Base-by-base conservation (phyloP, 257 asterid species). In the Salvia splendens region DNA sequence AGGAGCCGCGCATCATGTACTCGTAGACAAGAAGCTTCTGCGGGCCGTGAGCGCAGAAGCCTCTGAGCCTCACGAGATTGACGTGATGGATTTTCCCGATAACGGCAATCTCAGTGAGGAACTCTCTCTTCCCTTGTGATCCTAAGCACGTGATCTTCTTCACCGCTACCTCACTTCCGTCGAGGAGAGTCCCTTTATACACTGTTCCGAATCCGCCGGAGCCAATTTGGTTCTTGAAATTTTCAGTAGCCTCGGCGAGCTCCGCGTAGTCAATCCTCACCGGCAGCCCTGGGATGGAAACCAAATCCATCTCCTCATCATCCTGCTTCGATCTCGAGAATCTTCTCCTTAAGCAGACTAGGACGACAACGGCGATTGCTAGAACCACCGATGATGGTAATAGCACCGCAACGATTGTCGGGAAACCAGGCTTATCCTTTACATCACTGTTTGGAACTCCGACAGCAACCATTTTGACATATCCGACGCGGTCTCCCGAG, bases 121-220 rank as follows among this genome's bases (percentile, higher is more conserved):
- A 92, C 50, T 92, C 96, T 30, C 64, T 80, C 65, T 74, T 83
- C 50, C 95, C 96, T 0, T 78, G 89, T 35, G 85, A 68, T 42
- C 96, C 95, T 42, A 84, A 46, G 73, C 82, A 73, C 7, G 85
- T 87, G 16, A 92, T 87, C 81, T 83, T 89, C 84, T 92, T 89
- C 70, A 92, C 98, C 1, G 96, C 98, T 12, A 92, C 82, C 3
- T 78, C 80, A 0, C 81, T 51, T 40, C 82, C 84, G 64, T 89
- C 91, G 4, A 69, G 41, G 2, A 92, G 91, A 3, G 71, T 71
- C 7, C 98, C 98, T 81, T 83, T 92, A 48, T 78, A 92, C 12
- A 92, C 95, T 0, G 83, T 76, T 4, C 98, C 96, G 36, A 89
- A 89, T 14, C 96, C 98, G 11, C 98, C 98, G 0, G 96, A 80